phyloP scores from a whole-genome alignment of 306 rosid species.

The Crotalaria pallida region DNA sequence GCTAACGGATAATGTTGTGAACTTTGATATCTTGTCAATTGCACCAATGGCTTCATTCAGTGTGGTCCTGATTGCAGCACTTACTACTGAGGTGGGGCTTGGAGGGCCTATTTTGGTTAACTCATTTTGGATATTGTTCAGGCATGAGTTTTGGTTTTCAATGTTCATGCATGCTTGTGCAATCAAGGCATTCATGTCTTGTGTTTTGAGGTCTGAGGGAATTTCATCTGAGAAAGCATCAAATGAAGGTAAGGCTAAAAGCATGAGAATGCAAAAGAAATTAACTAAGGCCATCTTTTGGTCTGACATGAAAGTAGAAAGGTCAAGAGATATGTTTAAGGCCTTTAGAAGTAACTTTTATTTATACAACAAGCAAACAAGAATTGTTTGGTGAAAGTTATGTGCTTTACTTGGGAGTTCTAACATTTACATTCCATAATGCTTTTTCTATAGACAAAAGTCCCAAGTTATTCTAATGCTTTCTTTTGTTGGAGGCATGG shows the following conservation, averaged over 20 bases:
- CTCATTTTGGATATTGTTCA: slow-evolving; percentile 50
- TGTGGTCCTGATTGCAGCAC: slow-evolving; percentile 61
- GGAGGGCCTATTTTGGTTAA: slow-evolving; percentile 35
- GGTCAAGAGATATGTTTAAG: slow-evolving; percentile 17
- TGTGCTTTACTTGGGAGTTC: slow-evolving; percentile 25
- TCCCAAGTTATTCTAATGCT: slow-evolving; percentile 53
- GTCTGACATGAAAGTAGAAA: slow-evolving; percentile 19
- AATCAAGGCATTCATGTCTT: slow-evolving; percentile 49
- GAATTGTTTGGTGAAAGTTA: slow-evolving; percentile 30
- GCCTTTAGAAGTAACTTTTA: slow-evolving; percentile 16
- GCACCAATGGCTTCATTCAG: slow-evolving; percentile 60
- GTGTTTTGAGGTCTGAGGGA: slow-evolving; percentile 39
- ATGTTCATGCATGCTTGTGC: slow-evolving; percentile 54
- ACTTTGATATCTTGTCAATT: slow-evolving; percentile 56
- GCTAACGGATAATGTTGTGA: slow-evolving; percentile 56
- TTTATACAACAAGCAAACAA: slow-evolving; percentile 20
- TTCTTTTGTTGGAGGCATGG: slow-evolving; percentile 43
- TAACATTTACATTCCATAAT: slow-evolving; percentile 33
- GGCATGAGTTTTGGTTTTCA: slow-evolving; percentile 53
- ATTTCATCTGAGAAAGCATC: slow-evolving; percentile 28
- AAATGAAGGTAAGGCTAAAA: slow-evolving; percentile 34
- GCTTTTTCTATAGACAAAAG: slow-evolving; percentile 40
- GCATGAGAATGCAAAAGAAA: slow-evolving; percentile 40
- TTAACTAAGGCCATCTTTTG: slow-evolving; percentile 40
- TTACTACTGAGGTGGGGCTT: slow-evolving; percentile 44